Evolutionary conservation across 140 eudicot species (phyloP), one percentile per base, ranked within the genome.

Genomic region (Ambrosia hybrid): DNA sequence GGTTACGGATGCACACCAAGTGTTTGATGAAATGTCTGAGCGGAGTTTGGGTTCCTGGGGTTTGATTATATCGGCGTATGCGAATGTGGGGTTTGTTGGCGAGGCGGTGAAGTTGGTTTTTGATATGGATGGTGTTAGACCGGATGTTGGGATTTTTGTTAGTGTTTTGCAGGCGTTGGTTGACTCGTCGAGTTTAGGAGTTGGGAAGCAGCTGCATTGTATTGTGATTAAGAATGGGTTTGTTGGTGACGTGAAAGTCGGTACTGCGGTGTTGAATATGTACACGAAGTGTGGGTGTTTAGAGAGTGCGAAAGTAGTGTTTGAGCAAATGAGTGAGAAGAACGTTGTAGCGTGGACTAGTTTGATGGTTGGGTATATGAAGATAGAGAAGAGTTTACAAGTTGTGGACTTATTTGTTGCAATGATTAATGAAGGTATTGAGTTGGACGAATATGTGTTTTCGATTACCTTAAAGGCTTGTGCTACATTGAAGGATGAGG

Each of bases 381-480:
- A 80, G 55, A 41, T 52, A 11, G 78, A 58, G 5, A 77, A 51
- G 70, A 30, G 55, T 12, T 38, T 55, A 55, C 63, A 86, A 58
- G 88, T 80, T 26, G 6, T 86, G 58, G 60, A 65, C 38, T 74
- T 70, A 78, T 80, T 76, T 68, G 11, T 68, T 33, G 71, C 15
- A 16, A 79, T 82, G 85, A 52, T 76, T 17, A 45, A 46, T 13
- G 68, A 65, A 67, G 79, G 66, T 6, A 64, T 77, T 48, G 64
- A 57, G 21, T 73, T 82, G 38, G 87, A 85, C 36, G 87, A 80
- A 51, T 85, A 79, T 21, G 85, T 75, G 10, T 80, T 86, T 49
- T 83, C 91, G 0, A 80, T 77, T n/a, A 64, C 67, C 48, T 71
- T 86, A 0, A 80, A 80, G 72, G 78, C 72, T 3, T 83, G 91